Evolutionary conservation across 768 basidiomycete genomes (phyloP).

Genomic region (Cystoderma amianthinum): DNA sequence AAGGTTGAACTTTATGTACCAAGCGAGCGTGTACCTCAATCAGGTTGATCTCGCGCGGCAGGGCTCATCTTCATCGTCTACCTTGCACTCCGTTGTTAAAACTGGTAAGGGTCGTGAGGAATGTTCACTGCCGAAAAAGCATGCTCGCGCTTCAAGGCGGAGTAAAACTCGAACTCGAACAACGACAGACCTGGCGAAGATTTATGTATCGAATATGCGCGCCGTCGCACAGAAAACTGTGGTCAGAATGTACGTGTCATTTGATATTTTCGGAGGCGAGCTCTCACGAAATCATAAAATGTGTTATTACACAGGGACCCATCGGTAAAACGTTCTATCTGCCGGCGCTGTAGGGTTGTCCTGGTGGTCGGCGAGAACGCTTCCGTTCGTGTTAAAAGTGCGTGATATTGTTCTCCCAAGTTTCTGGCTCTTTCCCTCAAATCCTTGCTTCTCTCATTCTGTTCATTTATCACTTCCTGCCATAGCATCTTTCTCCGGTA

Average conservation of each 20-base stretch:
- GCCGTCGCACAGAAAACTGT: conserved; percentile 69
- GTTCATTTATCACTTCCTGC: neutral
- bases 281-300: conserved; percentile 1
- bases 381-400: conserved; percentile 59
- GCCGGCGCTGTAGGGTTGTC: conserved; percentile 57
- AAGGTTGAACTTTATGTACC: conserved; percentile 80
- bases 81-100: neutral
- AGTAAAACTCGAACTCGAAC: conserved; percentile 19
- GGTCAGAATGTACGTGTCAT: conserved; percentile 58
- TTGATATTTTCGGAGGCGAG: conserved; percentile 1
- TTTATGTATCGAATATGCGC: conserved; percentile 61
- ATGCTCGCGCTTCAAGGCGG: conserved; percentile 15
- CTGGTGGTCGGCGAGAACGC: conserved; percentile 66
- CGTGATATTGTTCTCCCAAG: conserved; percentile 10
- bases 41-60: conserved; percentile 18
- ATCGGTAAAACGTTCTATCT: conserved; percentile 73
- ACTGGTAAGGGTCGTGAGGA: neutral
- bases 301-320: no score
- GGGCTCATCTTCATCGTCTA: neutral
- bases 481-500: neutral
- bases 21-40: conserved; percentile 63
- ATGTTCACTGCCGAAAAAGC: conserved; percentile 2
- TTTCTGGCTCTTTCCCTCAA: neutral
- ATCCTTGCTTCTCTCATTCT: neutral
- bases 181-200: conserved; percentile 51